Percentiles rank a stretch among this genome's conserved stretches.
These are phyloP conservation scores for Phyllosticta capitalensis DNA, from an alignment of 2,329 filamentous ascomycete genomes.

Conservation along the genomic window DNA sequence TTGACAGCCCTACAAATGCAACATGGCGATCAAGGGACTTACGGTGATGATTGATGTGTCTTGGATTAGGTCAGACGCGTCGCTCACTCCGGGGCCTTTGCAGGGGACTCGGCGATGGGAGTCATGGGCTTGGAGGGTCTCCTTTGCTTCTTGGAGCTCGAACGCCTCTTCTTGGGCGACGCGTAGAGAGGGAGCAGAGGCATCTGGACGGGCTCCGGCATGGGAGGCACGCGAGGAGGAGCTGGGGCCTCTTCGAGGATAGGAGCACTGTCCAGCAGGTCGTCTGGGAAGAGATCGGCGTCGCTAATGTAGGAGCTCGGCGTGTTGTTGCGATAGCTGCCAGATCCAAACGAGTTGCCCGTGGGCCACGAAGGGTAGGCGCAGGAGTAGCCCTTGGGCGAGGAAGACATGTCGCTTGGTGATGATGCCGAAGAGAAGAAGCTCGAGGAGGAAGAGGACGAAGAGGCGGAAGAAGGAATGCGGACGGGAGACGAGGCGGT, in stretches of 20 bases:
- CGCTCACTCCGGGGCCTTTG: conserved; percentile 27
- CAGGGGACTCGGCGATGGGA: conserved; percentile 32
- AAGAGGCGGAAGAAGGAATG: conserved; percentile 19
- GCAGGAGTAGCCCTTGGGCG: conserved; percentile 24
- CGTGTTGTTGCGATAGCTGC: conserved; percentile 21
- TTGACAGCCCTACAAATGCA: background rate
- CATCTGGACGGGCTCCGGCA: conserved; percentile 19
- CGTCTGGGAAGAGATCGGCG: conserved; percentile 31
- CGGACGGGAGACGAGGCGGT: background rate
- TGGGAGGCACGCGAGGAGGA: conserved; percentile 25
- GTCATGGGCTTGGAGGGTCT: conserved; percentile 33
- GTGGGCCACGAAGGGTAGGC: conserved; percentile 33
- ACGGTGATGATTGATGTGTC: background rate
- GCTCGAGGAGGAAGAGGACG: conserved; percentile 19
- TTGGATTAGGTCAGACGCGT: conserved; percentile 3
- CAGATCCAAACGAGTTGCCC: conserved; percentile 23
- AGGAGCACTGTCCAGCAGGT: conserved; percentile 23
- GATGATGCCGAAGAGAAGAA: conserved; percentile 23
- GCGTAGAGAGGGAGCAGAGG: conserved; percentile 31
- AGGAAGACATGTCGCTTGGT: conserved; percentile 8
- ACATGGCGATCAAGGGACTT: conserved; percentile 1
- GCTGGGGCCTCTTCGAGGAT: conserved; percentile 31
- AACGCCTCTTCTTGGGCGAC: conserved; percentile 28
- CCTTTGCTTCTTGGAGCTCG: conserved; percentile 30
- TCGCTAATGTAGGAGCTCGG: conserved; percentile 34